Evolutionary conservation across 2,329 filamentous ascomycete species (phyloP), one percentile per base, ranked within the genome.

Genomic region (Pseudogymnoascus sp.): DNA sequence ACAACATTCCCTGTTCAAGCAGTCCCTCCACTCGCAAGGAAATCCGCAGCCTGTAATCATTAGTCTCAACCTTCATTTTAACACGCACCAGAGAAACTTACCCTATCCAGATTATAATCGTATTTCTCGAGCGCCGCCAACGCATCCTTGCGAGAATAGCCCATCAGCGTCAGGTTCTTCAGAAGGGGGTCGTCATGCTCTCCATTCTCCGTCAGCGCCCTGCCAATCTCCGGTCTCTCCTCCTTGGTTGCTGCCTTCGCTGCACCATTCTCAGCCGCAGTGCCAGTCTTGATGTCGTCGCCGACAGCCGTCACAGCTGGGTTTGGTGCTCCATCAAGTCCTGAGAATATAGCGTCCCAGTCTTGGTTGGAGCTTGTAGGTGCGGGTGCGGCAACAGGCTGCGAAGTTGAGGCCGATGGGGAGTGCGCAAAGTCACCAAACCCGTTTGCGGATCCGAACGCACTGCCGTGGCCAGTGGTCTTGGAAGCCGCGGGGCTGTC

Each of bases 101-200:
- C 93, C 84, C 90, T 91, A 75, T 96, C 92, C 72, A 97, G 82
- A 74, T 97, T 94, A 76, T 97, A 97, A 76, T 97, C 92, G 73
- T 89, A 96, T 74, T 93, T 92, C 79, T 97, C 93, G 71, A 97
- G 77, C 22, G 94, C 93, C 58, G 80, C 79, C 36, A 97, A 77
- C 14, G 91, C 89, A 58, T 90, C 86, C 6, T 80, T 77, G 30
- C 93, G 81, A 4, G 85, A 76, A 72, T 95, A 97, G 0, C 93
- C 93, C 92, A 97, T 96, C 8, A 84, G 82, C 1, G 90, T 96
- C 70, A 97, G 74, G 67, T 92, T 87, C 79, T 96, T 95, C 67
- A 97, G 77, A 61, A 96, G 93, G 7, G 91, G 89, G 71, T 97
- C 93, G 70, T 97, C 93, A 69, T 95, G 90, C 69, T 88, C 88